phyloP scores from a whole-genome alignment of 306 rosid genomes.

The Rosa multiflora region DNA sequence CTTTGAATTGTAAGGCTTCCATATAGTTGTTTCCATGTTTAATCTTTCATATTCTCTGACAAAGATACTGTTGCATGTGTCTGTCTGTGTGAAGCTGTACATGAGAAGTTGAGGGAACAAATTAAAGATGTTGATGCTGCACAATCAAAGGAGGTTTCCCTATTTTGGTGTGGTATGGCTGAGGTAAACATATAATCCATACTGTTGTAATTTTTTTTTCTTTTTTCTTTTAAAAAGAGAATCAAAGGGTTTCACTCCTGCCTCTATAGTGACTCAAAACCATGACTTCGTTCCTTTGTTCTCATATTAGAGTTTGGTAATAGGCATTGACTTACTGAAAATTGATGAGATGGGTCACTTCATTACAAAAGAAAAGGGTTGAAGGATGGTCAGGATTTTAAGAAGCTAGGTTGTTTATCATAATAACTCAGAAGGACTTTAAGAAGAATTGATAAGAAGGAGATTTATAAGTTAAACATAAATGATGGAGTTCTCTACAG shows the following conservation, averaged over 20 bases:
- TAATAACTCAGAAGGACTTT: neutral
- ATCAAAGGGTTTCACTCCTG: too few species aligned
- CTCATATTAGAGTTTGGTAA: neutral
- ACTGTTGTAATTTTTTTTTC: neutral
- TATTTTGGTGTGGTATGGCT: constrained; percentile 90
- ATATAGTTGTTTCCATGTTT: neutral
- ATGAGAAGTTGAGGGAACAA: constrained; percentile 55
- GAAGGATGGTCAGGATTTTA: neutral
- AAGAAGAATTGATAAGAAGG: neutral
- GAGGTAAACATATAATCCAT: constrained; percentile 54
- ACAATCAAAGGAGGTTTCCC: constrained; percentile 71
- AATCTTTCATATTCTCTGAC: neutral
- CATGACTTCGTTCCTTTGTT: neutral
- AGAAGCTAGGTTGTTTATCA: neutral
- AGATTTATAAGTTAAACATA: neutral
- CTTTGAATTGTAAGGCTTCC: neutral
- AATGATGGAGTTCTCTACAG: neutral
- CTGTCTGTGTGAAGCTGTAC: constrained; percentile 50
- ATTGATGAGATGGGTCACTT: neutral
- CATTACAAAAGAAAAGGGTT: neutral
- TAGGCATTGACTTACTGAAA: neutral
- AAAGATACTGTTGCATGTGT: constrained; percentile 1
- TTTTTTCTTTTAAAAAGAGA: too few species aligned
- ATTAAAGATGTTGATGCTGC: constrained; percentile 65
- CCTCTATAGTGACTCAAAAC: too few species aligned